Evolutionary conservation across 2,329 filamentous ascomycete genomes (phyloP).

Genomic region (Harringtonia lauricola): DNA sequence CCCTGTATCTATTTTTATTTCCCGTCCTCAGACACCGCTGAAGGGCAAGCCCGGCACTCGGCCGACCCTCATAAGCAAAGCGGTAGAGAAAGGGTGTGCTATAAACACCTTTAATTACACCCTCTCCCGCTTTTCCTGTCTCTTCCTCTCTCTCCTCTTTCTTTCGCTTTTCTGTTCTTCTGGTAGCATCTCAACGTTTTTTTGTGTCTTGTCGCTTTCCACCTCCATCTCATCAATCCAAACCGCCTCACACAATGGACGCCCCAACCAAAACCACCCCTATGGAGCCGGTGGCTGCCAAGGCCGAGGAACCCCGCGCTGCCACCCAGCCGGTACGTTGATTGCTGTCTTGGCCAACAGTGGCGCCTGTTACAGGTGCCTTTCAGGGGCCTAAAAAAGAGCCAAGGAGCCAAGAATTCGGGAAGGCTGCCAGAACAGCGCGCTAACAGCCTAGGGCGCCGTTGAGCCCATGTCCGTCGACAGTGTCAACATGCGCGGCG

Average conservation of each 20-base stretch:
- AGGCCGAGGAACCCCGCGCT: slow-evolving; percentile 13
- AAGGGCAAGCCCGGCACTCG: too few relatives aligned
- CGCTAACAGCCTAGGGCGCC: slow-evolving; percentile 4
- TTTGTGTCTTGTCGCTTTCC: neutral
- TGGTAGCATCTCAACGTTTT: too few relatives aligned
- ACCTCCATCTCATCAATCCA: neutral
- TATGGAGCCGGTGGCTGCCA: slow-evolving; percentile 13
- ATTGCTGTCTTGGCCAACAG: neutral
- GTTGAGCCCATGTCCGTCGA: slow-evolving; percentile 15
- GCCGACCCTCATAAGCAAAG: too few relatives aligned
- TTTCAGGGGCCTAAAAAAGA: too few relatives aligned
- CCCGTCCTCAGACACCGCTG: too few relatives aligned
- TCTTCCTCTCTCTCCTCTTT: neutral
- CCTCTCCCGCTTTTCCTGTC: neutral
- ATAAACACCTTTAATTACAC: neutral
- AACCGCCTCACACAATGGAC: slow-evolving; percentile 8
- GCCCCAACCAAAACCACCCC: slow-evolving; percentile 10
- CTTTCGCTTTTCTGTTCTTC: neutral
- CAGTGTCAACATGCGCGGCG: slow-evolving; percentile 14
- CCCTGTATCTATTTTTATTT: too few relatives aligned
- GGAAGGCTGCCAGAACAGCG: too few relatives aligned
- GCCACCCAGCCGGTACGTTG: slow-evolving; percentile 17
- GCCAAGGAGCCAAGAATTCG: too few relatives aligned
- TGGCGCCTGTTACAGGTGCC: too few relatives aligned
- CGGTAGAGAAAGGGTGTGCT: too few relatives aligned